A percentile compares a stretch with the other conserved stretches of the same genome.
Conservation (phyloP, 371 early-diverging fungal species). For the Phascolomyces articulosus region DNA sequence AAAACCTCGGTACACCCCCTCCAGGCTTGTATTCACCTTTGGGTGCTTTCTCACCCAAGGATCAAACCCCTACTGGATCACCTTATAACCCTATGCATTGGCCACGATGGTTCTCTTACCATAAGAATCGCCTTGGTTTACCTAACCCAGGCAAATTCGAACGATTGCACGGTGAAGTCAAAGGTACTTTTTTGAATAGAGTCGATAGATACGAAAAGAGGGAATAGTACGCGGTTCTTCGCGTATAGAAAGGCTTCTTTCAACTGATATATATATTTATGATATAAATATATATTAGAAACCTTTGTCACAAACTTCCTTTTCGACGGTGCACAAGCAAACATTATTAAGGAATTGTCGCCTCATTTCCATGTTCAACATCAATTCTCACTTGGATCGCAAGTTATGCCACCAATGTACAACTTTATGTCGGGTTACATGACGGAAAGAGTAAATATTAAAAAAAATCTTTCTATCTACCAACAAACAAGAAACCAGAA, state of each 20-base stretch:
- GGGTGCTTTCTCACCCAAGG: constrained; percentile 32
- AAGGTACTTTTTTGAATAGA: constrained; percentile 75
- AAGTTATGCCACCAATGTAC: constrained; percentile 84
- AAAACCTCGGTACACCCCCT: constrained; percentile 17
- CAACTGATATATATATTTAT: background rate
- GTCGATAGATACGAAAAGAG: no score
- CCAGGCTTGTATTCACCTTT: constrained; percentile 28
- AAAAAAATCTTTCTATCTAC: background rate
- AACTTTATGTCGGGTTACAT: constrained; percentile 86
- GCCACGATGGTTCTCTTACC: constrained; percentile 60
- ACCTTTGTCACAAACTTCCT: constrained; percentile 80
- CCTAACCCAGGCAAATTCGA: constrained; percentile 91
- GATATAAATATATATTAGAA: constrained; percentile 43
- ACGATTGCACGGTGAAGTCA: constrained; percentile 83
- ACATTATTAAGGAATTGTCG: constrained; percentile 88
- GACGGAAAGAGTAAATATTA: constrained; percentile 46
- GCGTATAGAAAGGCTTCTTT: background rate
- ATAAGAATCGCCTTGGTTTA: constrained; percentile 69
- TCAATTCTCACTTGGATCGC: constrained; percentile 87
- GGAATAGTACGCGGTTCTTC: background rate
- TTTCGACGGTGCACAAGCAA: constrained; percentile 95
- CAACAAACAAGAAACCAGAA: background rate
- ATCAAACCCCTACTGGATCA: constrained; percentile 43
- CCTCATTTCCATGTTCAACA: constrained; percentile 95
- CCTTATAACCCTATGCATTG: constrained; percentile 65